Evolutionary conservation across 2,329 filamentous ascomycete species (phyloP), one percentile per base, ranked within the genome.

Genomic region (Talaromyces pinophilus): DNA sequence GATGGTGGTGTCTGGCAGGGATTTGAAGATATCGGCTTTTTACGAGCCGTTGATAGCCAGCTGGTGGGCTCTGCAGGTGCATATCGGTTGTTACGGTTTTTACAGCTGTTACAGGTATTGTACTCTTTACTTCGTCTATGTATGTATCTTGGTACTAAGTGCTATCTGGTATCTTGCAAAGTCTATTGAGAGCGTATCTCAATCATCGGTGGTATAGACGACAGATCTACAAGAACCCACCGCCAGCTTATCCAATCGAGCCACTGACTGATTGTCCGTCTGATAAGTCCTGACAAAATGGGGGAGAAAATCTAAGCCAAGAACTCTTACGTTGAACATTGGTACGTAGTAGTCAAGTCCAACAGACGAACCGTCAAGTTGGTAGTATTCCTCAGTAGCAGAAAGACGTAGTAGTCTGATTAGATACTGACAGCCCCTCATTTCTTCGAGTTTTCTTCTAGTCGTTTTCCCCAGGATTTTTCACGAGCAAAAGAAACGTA

Each of bases 371-470:
- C n/a, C 38, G 52, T 38, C 52, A 38, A 22, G n/a, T 15, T 57
- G 52, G 52, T 57, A 38, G 52, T 57, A 57, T 35, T 57, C 52
- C n/a, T 57, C 30, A 13, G 52, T 57, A 57, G 52, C 52, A 57
- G 17, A 19, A 19, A 38, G 30, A 38, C n/a, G 52, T 57, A 57
- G 52, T 57, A 57, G 52, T 22, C 17, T 28, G 28, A 38, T 13
- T 38, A 38, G 30, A 57, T 57, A 35, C n/a, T 13, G 30, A 57
- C 30, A 57, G 11, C 30, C 52, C 52, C 52, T 57, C 52, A 11
- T 2, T 35, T 55, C 52, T 35, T 55, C 30, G 52, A 55, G 10
- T 22, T 22, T n/a, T 17, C 30, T 38, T 15, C 30, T 55, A 38
- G 30, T 57, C 54, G 1, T 15, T 38, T 57, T 38, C 52, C 52